Evolutionary conservation across 148 eudicot species (phyloP), one percentile per base, ranked within the genome.

Genomic region (Rhododendron kiyosumense): DNA sequence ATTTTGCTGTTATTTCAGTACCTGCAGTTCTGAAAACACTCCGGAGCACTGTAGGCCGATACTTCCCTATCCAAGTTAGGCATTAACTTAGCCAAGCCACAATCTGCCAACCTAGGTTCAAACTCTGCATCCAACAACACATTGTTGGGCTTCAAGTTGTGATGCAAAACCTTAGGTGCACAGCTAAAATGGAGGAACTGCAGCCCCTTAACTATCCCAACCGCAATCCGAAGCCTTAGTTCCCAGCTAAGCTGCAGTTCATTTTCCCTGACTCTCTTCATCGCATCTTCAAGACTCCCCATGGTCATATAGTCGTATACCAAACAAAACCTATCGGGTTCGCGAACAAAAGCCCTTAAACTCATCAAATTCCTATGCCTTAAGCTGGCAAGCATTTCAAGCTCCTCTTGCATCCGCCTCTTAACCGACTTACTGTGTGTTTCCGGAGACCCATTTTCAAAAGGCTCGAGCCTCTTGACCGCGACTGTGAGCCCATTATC

Each of bases 351-450:
- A 75, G 98, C 97, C 88, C 94, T 89, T 65, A 96, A 90, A 81
- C 94, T 94, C 97, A 96, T 94, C 91, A 96, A 88, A 88, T 95
- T 89, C 90, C 95, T 85, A 52, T 96, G 97, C 81, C 94, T 94
- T 13, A 96, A 86, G 45, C 91, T 80, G 34, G 96, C 95, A 84
- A 95, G 92, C 73, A 89, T 73, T 46, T 95, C 90, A 82, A 96
- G 95, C 81, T 94, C 94, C 71, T 88, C 90, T 85, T 94, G 93
- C 81, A 96, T 85, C 32, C 69, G 90, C 87, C 94, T 93, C 92
- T 92, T 96, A 7, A 89, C 74, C 7, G 91, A 86, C 86, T 92
- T 95, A 41, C 79, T 85, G 0, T 81, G 90, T 30, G 86, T 69
- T 75, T 84, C 86, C 0, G 90, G 90, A 46, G 91, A 90, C 54